Base-by-base conservation (phyloP, 2,329 filamentous ascomycete species). In the Nemania diffusa region DNA sequence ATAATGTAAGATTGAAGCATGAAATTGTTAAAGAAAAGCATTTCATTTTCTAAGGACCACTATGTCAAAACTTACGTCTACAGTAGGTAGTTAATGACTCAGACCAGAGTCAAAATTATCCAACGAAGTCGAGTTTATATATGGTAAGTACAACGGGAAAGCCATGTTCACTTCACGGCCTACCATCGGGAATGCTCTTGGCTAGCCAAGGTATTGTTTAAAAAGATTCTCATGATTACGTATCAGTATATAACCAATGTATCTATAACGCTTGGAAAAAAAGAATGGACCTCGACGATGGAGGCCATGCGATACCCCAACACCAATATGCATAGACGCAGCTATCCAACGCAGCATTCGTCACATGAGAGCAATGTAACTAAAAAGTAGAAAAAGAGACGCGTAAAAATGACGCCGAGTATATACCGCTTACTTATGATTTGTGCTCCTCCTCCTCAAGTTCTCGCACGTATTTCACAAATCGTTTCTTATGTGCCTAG, bases 391-490 rank as follows among this genome's bases (percentile, higher is more conserved):
- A 34, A 46, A 53, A 37, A 32, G 26, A 51, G 24, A 20, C 13
- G 48, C 15, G 13, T 11, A 17, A 5, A 57, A 56, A 4, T 17
- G 15, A 29, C 11, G 26, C 8, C 15, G 17, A 27, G 22, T n/a
- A 59, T 64, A 57, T 64, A 11, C 11, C 52, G 24, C 17, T 26
- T 57, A 22, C 20, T 71, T 61, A 76, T 56, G 48, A 58, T 20
- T 60, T 61, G 58, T 76, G 73, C 40, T 80, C 73, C 57, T 82
- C 77, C 72, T 91, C 85, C 76, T 96, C 92, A 52, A 94, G 81
- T 76, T 97, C 91, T 72, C 94, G 93, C 80, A 97, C 91, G 77
- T 97, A 97, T 79, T 93, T 94, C 67, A 97, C 95, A 82, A 99
- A 98, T 3, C 90, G 91, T 83, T 99, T 99, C 84, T 98, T 98